Evolutionary conservation across 495 filamentous ascomycete genomes (phyloP).

Genomic region (Stereocaulon alpinum): DNA sequence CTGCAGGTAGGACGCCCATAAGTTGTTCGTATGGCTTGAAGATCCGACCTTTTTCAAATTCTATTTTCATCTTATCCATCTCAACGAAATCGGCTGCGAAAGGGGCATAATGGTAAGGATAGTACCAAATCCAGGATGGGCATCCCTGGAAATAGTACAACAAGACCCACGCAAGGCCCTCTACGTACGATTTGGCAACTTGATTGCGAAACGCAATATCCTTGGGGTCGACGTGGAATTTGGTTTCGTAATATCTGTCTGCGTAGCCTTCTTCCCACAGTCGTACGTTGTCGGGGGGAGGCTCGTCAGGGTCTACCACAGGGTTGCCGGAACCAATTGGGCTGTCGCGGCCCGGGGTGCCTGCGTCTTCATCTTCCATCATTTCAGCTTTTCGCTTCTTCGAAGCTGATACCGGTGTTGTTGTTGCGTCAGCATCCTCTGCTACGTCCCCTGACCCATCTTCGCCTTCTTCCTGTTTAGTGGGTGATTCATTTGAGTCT

Average conservation of each 20-base stretch:
- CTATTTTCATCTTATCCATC: constrained; percentile 63
- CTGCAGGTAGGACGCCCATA: constrained; percentile 93
- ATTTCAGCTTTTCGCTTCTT: constrained; percentile 55
- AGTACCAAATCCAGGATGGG: constrained; percentile 98
- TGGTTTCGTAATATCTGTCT: constrained; percentile 94
- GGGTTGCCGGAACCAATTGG: constrained; percentile 33
- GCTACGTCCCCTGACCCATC: constrained; percentile 21
- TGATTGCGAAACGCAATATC: constrained; percentile 82
- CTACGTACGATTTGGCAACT: constrained; percentile 88
- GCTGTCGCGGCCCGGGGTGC: constrained; percentile 48
- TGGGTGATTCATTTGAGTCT: constrained; percentile 15
- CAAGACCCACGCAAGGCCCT: constrained; percentile 96
- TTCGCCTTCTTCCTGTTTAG: constrained; percentile 1
- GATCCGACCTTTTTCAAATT: constrained; percentile 75
- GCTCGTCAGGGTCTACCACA: constrained; percentile 41
- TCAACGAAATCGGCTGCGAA: constrained; percentile 94
- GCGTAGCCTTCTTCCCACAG: constrained; percentile 94
- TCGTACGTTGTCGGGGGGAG: constrained; percentile 67
- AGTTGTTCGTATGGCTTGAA: constrained; percentile 95
- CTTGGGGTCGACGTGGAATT: constrained; percentile 76
- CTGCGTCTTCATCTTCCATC: constrained; percentile 47
- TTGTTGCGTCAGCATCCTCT: constrained; percentile 2
- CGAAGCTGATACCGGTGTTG: constrained; percentile 37
- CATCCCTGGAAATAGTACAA: constrained; percentile 97
- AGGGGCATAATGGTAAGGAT: constrained; percentile 95